Evolutionary conservation across 2,329 filamentous ascomycete species (phyloP).

Genomic region (Botryotinia globosa): DNA sequence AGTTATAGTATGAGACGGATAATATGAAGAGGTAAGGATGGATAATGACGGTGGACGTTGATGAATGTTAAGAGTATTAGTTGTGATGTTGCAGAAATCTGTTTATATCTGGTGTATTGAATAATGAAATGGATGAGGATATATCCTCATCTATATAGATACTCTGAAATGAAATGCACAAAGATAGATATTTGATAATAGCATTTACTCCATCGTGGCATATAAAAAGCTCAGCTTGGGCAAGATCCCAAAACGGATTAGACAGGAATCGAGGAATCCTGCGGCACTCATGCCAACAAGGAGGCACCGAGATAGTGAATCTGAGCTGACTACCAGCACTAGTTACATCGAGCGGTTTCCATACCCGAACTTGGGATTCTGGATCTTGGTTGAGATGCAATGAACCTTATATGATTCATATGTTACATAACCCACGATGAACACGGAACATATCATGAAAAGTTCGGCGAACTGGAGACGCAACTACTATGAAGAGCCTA

Average conservation of each 20-base stretch:
- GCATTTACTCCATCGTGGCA: neutral
- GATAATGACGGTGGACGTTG: neutral
- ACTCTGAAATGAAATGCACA: neutral
- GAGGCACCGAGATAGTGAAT: constrained; percentile 10
- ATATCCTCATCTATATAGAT: constrained; percentile 10
- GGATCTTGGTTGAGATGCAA: neutral
- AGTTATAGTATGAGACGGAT: neutral
- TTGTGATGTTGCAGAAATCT: neutral
- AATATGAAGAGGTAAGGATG: neutral
- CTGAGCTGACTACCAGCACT: constrained; percentile 17
- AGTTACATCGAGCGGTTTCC: constrained; percentile 8
- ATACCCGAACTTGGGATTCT: constrained; percentile 6
- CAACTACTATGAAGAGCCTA: neutral
- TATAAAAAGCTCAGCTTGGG: constrained; percentile 8
- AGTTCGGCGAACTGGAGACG: neutral
- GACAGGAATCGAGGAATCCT: constrained; percentile 16
- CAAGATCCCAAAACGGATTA: constrained; percentile 9
- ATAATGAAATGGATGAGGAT: neutral
- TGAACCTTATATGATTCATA: neutral
- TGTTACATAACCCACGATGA: neutral
- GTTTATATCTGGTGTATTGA: neutral
- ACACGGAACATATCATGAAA: neutral
- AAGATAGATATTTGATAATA: constrained; percentile 11
- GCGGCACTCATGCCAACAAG: constrained; percentile 1
- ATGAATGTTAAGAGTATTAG: neutral